Conservation (phyloP, 306 rosid genomes). For the Citrullus colocynthis region DNA sequence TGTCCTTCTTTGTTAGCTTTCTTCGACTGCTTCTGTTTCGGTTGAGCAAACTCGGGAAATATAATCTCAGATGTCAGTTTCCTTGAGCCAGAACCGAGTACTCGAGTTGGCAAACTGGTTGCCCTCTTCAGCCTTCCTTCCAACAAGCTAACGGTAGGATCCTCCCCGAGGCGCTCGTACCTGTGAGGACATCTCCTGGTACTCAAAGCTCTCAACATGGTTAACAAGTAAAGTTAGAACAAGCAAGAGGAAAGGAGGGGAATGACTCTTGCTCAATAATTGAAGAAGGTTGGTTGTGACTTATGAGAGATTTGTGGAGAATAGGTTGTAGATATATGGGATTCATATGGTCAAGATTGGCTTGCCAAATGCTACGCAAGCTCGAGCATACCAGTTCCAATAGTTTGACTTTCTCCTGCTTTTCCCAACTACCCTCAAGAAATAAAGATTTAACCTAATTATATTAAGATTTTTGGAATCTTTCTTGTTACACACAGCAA, state of each 20-base stretch:
- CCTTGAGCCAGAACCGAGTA: slow-evolving; percentile 1
- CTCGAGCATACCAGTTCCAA: background rate
- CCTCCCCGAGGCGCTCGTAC: slow-evolving; percentile 42
- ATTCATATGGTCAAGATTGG: background rate
- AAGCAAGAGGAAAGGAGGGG: background rate
- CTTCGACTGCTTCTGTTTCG: slow-evolving; percentile 29
- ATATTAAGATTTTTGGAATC: background rate
- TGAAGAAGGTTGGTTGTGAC: background rate
- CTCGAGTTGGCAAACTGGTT: slow-evolving; percentile 26
- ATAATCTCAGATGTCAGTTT: slow-evolving; percentile 8
- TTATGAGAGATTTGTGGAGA: background rate
- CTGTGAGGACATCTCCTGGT: slow-evolving; percentile 20
- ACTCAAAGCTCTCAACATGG: slow-evolving; percentile 40
- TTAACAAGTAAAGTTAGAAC: background rate
- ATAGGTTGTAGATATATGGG: background rate
- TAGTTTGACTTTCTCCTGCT: slow-evolving; percentile 1
- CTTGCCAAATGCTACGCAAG: background rate
- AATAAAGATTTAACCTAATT: background rate
- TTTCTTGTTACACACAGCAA: background rate
- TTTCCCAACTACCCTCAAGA: background rate
- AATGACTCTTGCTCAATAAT: background rate
- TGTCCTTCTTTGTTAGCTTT: slow-evolving; percentile 24
- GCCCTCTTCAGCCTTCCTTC: slow-evolving; percentile 38
- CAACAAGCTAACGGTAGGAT: slow-evolving; percentile 12
- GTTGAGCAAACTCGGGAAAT: slow-evolving; percentile 19